A percentile compares a stretch with the other conserved stretches of the same genome.
phyloP scores from a whole-genome alignment of 345 rosid genomes.

The Gossypium arboreum region DNA sequence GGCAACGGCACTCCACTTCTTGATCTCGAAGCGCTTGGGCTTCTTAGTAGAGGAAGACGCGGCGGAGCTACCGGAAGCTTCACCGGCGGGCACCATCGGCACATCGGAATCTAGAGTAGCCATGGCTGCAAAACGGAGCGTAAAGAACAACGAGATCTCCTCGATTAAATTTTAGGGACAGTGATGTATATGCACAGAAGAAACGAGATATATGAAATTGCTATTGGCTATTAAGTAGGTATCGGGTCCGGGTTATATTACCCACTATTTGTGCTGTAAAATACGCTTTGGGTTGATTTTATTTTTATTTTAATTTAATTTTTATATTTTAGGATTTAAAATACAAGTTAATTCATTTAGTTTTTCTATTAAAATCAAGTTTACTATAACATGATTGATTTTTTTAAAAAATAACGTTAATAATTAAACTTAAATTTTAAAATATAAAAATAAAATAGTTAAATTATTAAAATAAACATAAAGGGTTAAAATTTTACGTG shows the following conservation, averaged over 20 bases:
- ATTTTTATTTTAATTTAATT: no score
- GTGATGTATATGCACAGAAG: background rate
- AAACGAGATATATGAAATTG: background rate
- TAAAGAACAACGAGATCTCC: background rate
- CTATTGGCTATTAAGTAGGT: background rate
- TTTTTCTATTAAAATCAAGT: no score
- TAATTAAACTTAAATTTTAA: no score
- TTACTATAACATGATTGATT: no score
- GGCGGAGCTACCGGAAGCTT: constrained; percentile 47
- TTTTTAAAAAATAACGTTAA: accelerated
- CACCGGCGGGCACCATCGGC: constrained; percentile 72
- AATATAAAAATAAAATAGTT: no score
- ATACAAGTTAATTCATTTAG: no score
- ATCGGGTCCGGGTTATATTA: background rate
- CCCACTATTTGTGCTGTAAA: no score
- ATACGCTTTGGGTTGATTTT: no score
- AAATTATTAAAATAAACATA: no score
- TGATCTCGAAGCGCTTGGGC: constrained; percentile 81
- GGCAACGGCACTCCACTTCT: constrained; percentile 91
- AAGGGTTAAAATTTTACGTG: accelerated
- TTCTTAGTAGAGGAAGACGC: constrained; percentile 67
- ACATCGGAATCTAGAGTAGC: constrained; percentile 83
- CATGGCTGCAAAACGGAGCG: constrained; percentile 28
- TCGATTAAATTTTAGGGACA: background rate
- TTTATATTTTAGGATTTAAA: no score